These are phyloP conservation scores for Verticillium zaregamsianum DNA, from an alignment of 2,329 filamentous ascomycete species.

Conservation along the genomic window DNA sequence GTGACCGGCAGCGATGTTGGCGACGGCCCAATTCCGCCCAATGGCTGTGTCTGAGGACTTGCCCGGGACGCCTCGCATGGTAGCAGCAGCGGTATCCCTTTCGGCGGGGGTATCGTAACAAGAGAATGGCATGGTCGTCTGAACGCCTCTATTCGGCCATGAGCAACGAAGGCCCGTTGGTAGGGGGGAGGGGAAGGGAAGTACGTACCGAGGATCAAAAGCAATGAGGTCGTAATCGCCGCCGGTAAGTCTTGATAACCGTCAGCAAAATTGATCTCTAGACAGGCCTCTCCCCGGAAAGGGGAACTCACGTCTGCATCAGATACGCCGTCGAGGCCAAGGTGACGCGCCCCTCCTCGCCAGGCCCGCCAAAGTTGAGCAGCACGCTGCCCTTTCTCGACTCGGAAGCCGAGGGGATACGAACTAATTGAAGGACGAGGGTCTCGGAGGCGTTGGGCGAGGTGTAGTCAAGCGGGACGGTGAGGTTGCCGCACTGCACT, in stretches of 20 bases:
- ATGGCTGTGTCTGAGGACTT: slow-evolving; percentile 8
- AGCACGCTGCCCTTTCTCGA: slow-evolving; percentile 31
- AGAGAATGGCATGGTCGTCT: background rate
- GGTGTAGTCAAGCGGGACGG: background rate
- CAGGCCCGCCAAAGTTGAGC: slow-evolving; percentile 34
- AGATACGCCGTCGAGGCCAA: background rate
- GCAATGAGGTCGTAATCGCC: slow-evolving; percentile 15
- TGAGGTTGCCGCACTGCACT: background rate
- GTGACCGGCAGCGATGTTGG: slow-evolving; percentile 11
- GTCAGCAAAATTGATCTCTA: too few species aligned
- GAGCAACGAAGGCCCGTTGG: background rate
- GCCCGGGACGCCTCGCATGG: background rate
- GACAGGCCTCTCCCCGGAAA: background rate
- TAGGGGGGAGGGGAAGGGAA: background rate
- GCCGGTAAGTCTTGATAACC: slow-evolving; percentile 10
- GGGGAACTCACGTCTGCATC: background rate
- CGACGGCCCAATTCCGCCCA: slow-evolving; percentile 14
- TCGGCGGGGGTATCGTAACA: background rate
- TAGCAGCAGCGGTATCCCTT: background rate
- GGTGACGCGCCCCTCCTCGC: slow-evolving; percentile 3
- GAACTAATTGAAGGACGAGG: slow-evolving; percentile 26
- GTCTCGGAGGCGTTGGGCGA: background rate
- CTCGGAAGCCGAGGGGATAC: slow-evolving; percentile 21
- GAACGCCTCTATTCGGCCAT: background rate
- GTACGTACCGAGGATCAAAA: slow-evolving; percentile 17